Evolutionary conservation across 176 grass and related monocot species (phyloP).

Genomic region (Avena insularis): DNA sequence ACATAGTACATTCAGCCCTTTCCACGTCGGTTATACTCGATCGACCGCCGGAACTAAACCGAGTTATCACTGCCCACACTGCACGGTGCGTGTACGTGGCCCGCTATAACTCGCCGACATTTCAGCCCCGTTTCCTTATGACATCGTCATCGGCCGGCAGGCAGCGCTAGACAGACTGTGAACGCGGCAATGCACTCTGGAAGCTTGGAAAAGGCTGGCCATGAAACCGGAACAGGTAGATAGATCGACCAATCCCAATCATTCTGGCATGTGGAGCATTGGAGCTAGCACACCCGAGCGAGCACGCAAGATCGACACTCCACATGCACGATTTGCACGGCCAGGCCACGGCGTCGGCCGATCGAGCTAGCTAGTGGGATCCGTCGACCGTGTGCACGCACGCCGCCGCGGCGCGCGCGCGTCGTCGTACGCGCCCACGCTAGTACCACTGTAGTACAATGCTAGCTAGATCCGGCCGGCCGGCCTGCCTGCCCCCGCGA

Average conservation of each 20-base stretch:
- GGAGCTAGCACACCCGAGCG: background rate
- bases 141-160: slow-evolving; percentile 12
- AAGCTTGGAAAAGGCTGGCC: slow-evolving; percentile 7
- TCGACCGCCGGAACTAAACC: background rate
- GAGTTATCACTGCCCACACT: background rate
- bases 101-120: slow-evolving; percentile 16
- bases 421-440: background rate
- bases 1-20: no score
- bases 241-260: background rate
- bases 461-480: background rate
- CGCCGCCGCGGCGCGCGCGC: background rate
- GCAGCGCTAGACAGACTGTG: slow-evolving; percentile 31
- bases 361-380: background rate
- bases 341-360: background rate
- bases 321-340: background rate
- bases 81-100: background rate
- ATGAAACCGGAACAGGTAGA: background rate
- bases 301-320: background rate
- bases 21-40: background rate
- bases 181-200: slow-evolving; percentile 15
- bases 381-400: background rate
- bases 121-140: background rate
- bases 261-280: background rate
- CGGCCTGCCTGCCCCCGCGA: background rate
- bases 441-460: no score